A percentile compares a stretch with the other conserved stretches of the same genome.
Evolutionary conservation across 768 basidiomycete genomes (phyloP).

Genomic region (Lactarius hatsudake): DNA sequence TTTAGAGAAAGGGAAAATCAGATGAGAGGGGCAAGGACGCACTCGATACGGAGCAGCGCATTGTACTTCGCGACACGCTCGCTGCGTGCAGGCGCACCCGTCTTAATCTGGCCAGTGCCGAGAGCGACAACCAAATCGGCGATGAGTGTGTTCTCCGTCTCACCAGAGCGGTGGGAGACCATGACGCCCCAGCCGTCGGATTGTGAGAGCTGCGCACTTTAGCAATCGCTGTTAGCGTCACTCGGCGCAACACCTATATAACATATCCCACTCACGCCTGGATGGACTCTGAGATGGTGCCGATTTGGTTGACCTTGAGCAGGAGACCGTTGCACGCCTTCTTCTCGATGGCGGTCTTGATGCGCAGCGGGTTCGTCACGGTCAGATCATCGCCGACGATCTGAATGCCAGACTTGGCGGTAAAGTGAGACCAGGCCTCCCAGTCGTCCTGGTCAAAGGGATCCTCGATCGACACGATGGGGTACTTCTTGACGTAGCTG

Average conservation of each 20-base stretch:
- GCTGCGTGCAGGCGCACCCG: conserved; percentile 91
- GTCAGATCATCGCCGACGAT: conserved; percentile 96
- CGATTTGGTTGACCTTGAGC: conserved; percentile 99
- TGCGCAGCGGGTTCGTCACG: conserved; percentile 94
- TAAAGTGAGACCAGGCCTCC: conserved; percentile 97
- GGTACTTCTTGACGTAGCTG: conserved; percentile 85
- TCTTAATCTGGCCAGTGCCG: conserved; percentile 94
- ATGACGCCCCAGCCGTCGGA: conserved; percentile 99
- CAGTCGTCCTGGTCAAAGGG: conserved; percentile 99
- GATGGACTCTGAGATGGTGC: conserved; percentile 97
- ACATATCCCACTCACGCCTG: conserved; percentile 70
- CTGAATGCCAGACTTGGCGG: conserved; percentile 72
- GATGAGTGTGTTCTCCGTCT: conserved; percentile 97
- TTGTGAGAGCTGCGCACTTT: conserved; percentile 90
- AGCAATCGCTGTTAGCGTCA: not conserved
- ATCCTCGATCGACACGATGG: conserved; percentile 94
- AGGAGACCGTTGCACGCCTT: conserved; percentile 99
- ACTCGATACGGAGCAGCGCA: conserved; percentile 86
- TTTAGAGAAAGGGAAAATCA: conserved; percentile 20
- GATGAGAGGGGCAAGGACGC: conserved; percentile 26
- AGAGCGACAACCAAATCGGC: conserved; percentile 95
- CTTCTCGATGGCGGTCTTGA: conserved; percentile 99
- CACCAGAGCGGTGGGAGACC: conserved; percentile 98
- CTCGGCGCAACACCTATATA: not conserved
- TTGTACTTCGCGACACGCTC: conserved; percentile 99